Evolutionary conservation across 1,139 yeast species (phyloP), one percentile per base, ranked within the genome.

Genomic region (Pichia cactophila): DNA sequence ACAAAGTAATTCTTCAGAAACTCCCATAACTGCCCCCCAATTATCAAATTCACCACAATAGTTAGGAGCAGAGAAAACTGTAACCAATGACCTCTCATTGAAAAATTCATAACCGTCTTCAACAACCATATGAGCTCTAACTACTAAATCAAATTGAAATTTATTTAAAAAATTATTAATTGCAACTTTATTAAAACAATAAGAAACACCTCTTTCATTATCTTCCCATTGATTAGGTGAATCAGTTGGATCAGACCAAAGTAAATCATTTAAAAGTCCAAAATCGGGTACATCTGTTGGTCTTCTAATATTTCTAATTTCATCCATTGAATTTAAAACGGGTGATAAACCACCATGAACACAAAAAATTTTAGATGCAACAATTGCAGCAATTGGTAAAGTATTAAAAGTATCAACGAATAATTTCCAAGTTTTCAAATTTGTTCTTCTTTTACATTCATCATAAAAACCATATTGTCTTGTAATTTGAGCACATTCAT

Each of bases 21-120:
- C 97, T 60, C 95, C 82, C 98, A 92, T 92, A 2, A 92, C 97
- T 0, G 97, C 97, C 26, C 97, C 98, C 97, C 97, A 92, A 64
- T 92, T 92, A 66, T 92, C 97, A 62, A 92, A 92, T 67, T 92
- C 98, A 39, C 98, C 97, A 69, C 98, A 92, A 65, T 92, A 92
- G 67, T 92, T 92, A 1, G 98, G 97, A 0, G 98, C 98, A 50
- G 89, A 81, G 66, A 92, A 92, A 14, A 92, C 97, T 0, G 98
- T 92, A 5, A 92, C 97, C 55, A 92, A 73, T 29, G 95, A 86
- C 49, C 95, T 76, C 65, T 90, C 96, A 65, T 90, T 90, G 70
- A 92, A 92, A 65, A 92, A 92, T 69, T 92, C 97, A 66, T 92
- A 92, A 1, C 98, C 98, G 65, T 92, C 98, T 64, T 92, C 97